phyloP scores from a whole-genome alignment of 2,329 filamentous ascomycete genomes.

The Xylaria sp. region DNA sequence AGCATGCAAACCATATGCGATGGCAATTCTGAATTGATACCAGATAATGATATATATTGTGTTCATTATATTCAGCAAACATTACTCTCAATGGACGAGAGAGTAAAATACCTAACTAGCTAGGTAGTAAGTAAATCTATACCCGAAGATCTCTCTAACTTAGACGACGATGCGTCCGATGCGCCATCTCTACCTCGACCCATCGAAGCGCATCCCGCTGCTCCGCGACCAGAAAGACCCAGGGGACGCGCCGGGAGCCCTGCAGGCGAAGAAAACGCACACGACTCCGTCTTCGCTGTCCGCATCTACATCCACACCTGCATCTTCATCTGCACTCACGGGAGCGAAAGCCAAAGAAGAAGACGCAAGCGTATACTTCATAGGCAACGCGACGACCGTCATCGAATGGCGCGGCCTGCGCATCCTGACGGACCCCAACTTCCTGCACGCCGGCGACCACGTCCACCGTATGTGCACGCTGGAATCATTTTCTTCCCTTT shows the following conservation, averaged over 20 bases:
- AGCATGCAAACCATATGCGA: neutral
- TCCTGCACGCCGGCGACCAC: conserved; percentile 72
- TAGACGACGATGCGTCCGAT: conserved; percentile 36
- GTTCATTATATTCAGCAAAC: no score
- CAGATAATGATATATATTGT: neutral
- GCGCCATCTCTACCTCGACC: conserved; percentile 42
- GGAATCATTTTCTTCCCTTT: no score
- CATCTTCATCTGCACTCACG: no score
- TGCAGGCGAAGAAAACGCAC: conserved; percentile 43
- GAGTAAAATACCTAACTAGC: neutral
- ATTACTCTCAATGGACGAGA: neutral
- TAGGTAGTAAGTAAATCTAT: neutral
- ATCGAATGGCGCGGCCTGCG: conserved; percentile 63
- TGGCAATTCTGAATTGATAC: neutral
- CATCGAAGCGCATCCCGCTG: conserved; percentile 46
- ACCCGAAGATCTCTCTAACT: neutral
- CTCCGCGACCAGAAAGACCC: conserved; percentile 44
- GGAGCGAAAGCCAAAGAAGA: conserved; percentile 44
- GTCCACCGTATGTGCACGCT: no score
- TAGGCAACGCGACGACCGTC: conserved; percentile 67
- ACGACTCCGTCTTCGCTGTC: conserved; percentile 39
- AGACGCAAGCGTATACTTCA: conserved; percentile 60
- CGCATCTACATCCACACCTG: neutral
- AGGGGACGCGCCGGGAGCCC: conserved; percentile 31
- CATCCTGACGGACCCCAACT: conserved; percentile 70